Evolutionary conservation across 164 flowering plant species (phyloP).

Genomic region (Brasenia schreberi): DNA sequence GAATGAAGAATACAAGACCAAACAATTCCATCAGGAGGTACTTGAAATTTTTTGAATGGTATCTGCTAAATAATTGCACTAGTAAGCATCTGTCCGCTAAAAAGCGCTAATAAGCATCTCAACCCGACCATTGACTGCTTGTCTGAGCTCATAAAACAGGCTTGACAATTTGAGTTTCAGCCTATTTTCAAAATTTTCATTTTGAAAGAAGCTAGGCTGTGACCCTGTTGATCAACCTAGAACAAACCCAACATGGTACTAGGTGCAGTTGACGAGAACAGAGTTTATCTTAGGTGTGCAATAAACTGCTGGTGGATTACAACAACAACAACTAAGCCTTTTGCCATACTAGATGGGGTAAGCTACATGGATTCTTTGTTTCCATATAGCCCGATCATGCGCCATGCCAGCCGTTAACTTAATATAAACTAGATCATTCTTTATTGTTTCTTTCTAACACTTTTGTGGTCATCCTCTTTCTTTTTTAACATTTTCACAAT

Average conservation of each 20-base stretch:
- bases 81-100: not conserved
- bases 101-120: not conserved
- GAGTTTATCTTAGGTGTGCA: too few species aligned
- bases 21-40: constrained; percentile 86
- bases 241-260: not conserved
- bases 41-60: not conserved
- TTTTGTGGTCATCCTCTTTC: too few species aligned
- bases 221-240: not conserved
- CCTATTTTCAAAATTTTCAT: not conserved
- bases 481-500: too few species aligned
- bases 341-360: too few species aligned
- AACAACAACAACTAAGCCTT: too few species aligned
- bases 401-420: too few species aligned
- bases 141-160: not conserved
- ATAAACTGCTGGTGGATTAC: too few species aligned
- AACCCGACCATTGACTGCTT: not conserved
- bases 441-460: too few species aligned
- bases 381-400: too few species aligned
- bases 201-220: not conserved
- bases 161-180: not conserved
- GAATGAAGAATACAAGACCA: constrained; percentile 23
- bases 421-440: too few species aligned
- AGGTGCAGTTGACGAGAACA: not conserved
- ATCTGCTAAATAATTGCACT: not conserved
- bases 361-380: too few species aligned